phyloP scores from a whole-genome alignment of 768 basidiomycete genomes.

The Myochromella boudieri region DNA sequence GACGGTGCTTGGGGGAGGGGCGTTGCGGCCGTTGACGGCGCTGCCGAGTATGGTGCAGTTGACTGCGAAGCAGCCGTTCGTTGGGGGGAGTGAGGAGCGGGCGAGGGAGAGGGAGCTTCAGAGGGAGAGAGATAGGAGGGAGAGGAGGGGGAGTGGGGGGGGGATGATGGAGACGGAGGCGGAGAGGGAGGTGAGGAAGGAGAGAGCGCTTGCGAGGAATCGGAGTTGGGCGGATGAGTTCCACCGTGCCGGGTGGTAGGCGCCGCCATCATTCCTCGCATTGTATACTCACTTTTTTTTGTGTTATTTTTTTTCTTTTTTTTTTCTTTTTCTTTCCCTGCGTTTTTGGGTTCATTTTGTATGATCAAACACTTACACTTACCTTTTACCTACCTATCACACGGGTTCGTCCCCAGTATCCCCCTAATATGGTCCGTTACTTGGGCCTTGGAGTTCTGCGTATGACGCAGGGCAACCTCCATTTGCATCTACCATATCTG shows the following conservation, averaged over 20 bases:
- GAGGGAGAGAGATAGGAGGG: slow-evolving; percentile 11
- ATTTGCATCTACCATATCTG: slow-evolving; percentile 11
- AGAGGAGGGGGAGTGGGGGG: slow-evolving; percentile 17
- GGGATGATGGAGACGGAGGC: slow-evolving; percentile 16
- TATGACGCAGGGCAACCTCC: neutral
- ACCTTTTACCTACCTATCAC: slow-evolving; percentile 3
- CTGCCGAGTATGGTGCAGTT: slow-evolving; percentile 41
- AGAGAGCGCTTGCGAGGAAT: slow-evolving; percentile 54
- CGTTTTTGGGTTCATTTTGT: slow-evolving; percentile 14
- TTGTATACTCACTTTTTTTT: neutral
- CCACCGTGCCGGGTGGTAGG: slow-evolving; percentile 64
- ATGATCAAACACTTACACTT: slow-evolving; percentile 6
- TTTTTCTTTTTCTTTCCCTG: slow-evolving; percentile 3
- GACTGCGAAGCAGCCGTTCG: slow-evolving; percentile 31
- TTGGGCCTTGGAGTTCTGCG: neutral
- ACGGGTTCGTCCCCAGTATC: neutral
- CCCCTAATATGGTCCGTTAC: slow-evolving; percentile 4
- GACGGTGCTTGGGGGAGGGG: slow-evolving; percentile 20
- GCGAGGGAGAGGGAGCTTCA: neutral
- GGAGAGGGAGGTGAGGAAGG: slow-evolving; percentile 41
- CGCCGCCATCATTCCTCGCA: neutral
- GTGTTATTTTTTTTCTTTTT: neutral
- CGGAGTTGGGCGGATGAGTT: slow-evolving; percentile 66
- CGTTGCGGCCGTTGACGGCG: slow-evolving; percentile 29
- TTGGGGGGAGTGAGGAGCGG: slow-evolving; percentile 8